These are phyloP conservation scores for Cokeromyces recurvatus DNA, from an alignment of 371 early-diverging fungal species.

Conservation along the genomic window DNA sequence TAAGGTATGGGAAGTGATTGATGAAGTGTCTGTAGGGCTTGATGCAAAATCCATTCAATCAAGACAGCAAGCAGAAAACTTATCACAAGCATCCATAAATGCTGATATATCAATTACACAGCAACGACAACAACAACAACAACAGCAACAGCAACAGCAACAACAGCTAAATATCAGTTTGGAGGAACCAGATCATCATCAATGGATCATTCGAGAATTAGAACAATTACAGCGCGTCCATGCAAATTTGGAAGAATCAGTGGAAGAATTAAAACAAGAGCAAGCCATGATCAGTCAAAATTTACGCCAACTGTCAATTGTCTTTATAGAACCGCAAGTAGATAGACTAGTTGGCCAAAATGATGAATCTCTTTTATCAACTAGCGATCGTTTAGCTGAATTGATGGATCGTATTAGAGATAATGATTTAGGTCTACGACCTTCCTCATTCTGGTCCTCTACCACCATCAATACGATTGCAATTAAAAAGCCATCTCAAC, in stretches of 20 bases:
- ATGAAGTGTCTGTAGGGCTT: constrained; percentile 45
- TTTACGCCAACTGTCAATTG: constrained; percentile 19
- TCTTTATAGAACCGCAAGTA: constrained; percentile 40
- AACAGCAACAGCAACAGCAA: background rate
- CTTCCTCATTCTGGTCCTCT: constrained; percentile 8
- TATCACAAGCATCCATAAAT: constrained; percentile 1
- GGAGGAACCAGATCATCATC: constrained; percentile 39
- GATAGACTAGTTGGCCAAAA: constrained; percentile 34
- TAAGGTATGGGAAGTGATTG: constrained; percentile 61
- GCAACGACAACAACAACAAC: background rate
- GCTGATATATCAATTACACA: too few species aligned
- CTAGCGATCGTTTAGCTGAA: constrained; percentile 33
- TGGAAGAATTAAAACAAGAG: constrained; percentile 37
- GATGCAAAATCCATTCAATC: constrained; percentile 16
- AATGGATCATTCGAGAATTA: constrained; percentile 54
- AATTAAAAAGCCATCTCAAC: background rate
- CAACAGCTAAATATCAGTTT: background rate
- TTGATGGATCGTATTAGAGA: constrained; percentile 33
- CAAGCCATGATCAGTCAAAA: constrained; percentile 34
- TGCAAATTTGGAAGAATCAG: constrained; percentile 29
- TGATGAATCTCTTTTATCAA: constrained; percentile 25
- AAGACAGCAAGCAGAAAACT: constrained; percentile 5
- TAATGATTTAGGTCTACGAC: constrained; percentile 26
- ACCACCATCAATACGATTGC: background rate
- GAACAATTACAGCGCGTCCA: constrained; percentile 52